Evolutionary conservation across 805 yeast species (phyloP).

Genomic region (Clavispora fructus): DNA sequence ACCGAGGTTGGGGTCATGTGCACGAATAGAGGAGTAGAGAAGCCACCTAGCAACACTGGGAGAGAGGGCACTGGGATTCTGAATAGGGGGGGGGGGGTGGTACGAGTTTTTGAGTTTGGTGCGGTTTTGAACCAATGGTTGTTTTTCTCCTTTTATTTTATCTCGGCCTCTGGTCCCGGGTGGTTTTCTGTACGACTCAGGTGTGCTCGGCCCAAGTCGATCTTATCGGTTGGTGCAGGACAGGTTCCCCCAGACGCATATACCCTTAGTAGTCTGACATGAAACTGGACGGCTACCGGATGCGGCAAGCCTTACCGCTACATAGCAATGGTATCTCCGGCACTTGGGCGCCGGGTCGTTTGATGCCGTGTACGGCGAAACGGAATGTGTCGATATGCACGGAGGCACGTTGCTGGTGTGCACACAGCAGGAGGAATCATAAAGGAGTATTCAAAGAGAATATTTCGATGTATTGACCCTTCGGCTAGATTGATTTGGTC

Average conservation of each 20-base stretch:
- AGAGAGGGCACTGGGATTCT: background rate
- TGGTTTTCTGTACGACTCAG: background rate
- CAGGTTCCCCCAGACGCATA: background rate
- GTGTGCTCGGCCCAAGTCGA: background rate
- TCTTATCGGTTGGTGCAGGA: background rate
- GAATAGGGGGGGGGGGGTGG: background rate
- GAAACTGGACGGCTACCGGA: too few relatives aligned
- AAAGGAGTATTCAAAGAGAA: too few relatives aligned
- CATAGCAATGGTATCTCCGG: too few relatives aligned
- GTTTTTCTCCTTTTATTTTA: too few relatives aligned
- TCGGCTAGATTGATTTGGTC: too few relatives aligned
- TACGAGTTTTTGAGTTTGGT: background rate
- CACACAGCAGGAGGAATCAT: background rate
- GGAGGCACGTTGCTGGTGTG: background rate
- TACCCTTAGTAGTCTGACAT: too few relatives aligned
- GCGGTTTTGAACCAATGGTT: too few relatives aligned
- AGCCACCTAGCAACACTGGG: too few relatives aligned
- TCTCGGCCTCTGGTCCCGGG: background rate
- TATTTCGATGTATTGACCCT: too few relatives aligned
- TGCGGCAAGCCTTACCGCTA: too few relatives aligned
- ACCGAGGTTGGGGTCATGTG: constrained; percentile 6
- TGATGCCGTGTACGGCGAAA: too few relatives aligned
- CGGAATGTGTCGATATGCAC: background rate
- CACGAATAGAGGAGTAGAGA: background rate
- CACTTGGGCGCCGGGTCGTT: too few relatives aligned